These are phyloP conservation scores for Stephanodiscus minutulus DNA, from an alignment of 108 stramenopile genomes.

Conservation along the genomic window DNA sequence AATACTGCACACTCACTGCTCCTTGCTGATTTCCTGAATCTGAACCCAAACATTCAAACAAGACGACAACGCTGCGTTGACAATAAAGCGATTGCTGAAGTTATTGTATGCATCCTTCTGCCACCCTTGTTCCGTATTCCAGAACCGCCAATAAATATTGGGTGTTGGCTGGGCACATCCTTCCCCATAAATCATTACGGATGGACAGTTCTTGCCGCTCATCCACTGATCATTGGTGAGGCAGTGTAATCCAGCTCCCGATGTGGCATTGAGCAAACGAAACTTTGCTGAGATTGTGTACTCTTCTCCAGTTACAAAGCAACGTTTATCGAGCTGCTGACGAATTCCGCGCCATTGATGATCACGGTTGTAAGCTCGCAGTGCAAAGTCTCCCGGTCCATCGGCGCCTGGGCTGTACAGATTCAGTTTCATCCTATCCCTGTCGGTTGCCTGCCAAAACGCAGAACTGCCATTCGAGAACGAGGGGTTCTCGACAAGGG, in stretches of 20 bases:
- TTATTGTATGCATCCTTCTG: conserved; percentile 39
- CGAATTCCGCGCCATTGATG: conserved; percentile 24
- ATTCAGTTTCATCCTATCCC: conserved; percentile 17
- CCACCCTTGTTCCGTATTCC: conserved; percentile 33
- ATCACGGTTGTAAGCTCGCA: conserved; percentile 36
- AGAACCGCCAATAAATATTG: conserved; percentile 34
- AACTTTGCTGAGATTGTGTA: conserved; percentile 44
- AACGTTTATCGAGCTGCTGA: conserved; percentile 43
- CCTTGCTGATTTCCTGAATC: conserved; percentile 34
- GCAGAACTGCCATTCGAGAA: conserved; percentile 16
- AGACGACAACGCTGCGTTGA: conserved; percentile 34
- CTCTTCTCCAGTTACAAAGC: conserved; percentile 40
- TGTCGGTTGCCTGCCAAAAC: conserved; percentile 36
- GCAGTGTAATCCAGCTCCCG: conserved; percentile 35
- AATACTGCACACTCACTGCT: conserved; percentile 13
- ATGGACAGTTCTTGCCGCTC: conserved; percentile 35
- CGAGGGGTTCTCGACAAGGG: conserved; percentile 38
- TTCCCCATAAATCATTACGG: conserved; percentile 38
- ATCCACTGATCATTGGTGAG: conserved; percentile 31
- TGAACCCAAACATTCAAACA: conserved; percentile 32
- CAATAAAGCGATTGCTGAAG: conserved; percentile 26
- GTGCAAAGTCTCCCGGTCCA: conserved; percentile 27
- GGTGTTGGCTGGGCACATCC: conserved; percentile 19
- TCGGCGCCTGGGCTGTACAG: conserved; percentile 21
- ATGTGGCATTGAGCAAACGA: conserved; percentile 29